A percentile compares a stretch with the other conserved stretches of the same genome.
These are phyloP conservation scores for Dendrocalamus latiflorus DNA, from an alignment of 202 grass and related monocot species.

Conservation along the genomic window DNA sequence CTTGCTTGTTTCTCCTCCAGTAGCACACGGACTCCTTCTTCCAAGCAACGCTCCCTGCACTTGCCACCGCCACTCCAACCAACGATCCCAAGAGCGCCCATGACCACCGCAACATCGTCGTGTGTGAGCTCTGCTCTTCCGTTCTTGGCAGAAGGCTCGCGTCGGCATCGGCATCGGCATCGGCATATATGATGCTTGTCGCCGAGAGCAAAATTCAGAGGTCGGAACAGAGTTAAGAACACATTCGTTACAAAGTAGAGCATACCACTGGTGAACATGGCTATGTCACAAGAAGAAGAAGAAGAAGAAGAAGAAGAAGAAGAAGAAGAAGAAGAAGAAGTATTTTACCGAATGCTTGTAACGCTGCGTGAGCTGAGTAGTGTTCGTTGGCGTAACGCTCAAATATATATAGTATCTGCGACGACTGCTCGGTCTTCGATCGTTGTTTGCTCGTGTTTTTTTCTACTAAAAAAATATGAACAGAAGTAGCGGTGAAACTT, in stretches of 20 bases:
- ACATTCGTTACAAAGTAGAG: background rate
- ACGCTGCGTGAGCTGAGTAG: background rate
- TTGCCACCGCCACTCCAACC: background rate
- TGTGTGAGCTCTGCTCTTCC: slow-evolving; percentile 17
- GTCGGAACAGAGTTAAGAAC: background rate
- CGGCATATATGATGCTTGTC: background rate
- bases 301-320: no score
- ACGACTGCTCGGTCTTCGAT: background rate
- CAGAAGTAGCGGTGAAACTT: background rate
- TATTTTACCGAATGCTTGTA: background rate
- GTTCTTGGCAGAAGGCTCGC: background rate
- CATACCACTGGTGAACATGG: background rate
- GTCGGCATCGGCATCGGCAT: background rate
- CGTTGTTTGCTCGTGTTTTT: no score
- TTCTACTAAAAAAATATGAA: background rate
- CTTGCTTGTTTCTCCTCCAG: slow-evolving; percentile 29
- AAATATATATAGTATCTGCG: background rate
- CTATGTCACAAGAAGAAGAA: background rate
- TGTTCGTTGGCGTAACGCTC: background rate
- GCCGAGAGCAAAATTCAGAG: background rate
- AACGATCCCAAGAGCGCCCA: slow-evolving; percentile 8
- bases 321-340: no score
- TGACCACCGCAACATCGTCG: slow-evolving; percentile 22
- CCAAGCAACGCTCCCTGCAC: background rate
- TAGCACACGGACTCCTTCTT: background rate